phyloP scores from a whole-genome alignment of 2,329 filamentous ascomycete species.

The Paecilomyces fulvus region DNA sequence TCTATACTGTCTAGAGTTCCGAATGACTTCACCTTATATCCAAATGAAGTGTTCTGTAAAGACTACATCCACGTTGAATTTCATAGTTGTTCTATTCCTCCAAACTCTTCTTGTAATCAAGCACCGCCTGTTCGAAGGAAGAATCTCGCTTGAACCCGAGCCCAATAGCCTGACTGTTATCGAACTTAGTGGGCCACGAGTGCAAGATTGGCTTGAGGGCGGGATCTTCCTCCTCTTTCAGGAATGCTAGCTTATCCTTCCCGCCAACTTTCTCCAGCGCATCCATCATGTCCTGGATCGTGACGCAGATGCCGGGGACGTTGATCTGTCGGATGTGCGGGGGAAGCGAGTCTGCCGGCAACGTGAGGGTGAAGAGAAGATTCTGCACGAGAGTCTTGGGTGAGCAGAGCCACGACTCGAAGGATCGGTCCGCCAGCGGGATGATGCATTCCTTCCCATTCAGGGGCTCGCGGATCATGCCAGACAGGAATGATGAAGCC shows the following conservation, averaged over 20 bases:
- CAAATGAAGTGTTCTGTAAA: neutral
- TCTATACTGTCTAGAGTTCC: neutral
- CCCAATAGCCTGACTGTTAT: conserved; percentile 43
- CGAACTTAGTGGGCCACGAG: conserved; percentile 49
- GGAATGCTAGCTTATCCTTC: conserved; percentile 41
- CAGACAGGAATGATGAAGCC: conserved; percentile 54
- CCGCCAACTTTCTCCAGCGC: conserved; percentile 49
- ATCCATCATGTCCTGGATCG: conserved; percentile 49
- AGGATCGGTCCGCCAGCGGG: conserved; percentile 41
- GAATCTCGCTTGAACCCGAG: conserved; percentile 46
- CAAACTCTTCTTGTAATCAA: conserved; percentile 43
- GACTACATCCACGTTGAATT: neutral
- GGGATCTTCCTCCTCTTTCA: conserved; percentile 45
- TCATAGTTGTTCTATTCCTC: conserved; percentile 6
- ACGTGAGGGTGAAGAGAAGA: conserved; percentile 42
- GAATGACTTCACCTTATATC: neutral
- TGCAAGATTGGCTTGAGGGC: conserved; percentile 46
- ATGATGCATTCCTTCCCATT: conserved; percentile 47
- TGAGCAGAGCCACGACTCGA: conserved; percentile 48
- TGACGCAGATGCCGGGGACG: conserved; percentile 47
- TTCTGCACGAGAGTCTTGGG: conserved; percentile 48
- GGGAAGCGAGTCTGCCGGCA: conserved; percentile 32
- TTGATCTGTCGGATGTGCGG: conserved; percentile 46
- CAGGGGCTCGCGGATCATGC: conserved; percentile 57
- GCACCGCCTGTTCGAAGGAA: conserved; percentile 47